Percentiles rank a stretch among this genome's conserved stretches.
Evolutionary conservation across 441 rosid species (phyloP).

Genomic region (Pelargonium exstipulatum): DNA sequence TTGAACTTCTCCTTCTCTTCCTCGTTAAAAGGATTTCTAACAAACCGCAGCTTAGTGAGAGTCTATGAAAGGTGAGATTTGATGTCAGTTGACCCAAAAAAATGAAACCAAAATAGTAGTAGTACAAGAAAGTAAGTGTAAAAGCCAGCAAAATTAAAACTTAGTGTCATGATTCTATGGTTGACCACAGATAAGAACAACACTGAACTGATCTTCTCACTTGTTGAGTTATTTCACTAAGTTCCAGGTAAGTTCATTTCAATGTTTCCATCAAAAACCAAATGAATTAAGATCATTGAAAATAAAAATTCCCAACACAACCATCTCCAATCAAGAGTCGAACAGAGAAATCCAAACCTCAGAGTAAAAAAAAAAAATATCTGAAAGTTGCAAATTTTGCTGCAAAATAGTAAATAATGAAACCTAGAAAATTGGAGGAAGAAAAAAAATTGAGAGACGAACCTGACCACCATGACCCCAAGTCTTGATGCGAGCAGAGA

Average conservation of each 20-base stretch:
- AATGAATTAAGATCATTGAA: neutral
- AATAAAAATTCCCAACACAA: neutral
- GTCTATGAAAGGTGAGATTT: slow-evolving; percentile 35
- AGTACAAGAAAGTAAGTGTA: neutral
- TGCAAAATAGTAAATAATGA: neutral
- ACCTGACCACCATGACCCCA: slow-evolving; percentile 83
- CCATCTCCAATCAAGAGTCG: neutral
- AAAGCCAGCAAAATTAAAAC: no score
- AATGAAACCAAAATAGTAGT: neutral
- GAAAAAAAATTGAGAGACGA: neutral
- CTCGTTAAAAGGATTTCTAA: slow-evolving; percentile 51
- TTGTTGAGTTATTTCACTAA: neutral
- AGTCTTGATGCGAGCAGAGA: slow-evolving; percentile 86
- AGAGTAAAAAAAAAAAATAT: neutral
- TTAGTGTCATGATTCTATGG: no score
- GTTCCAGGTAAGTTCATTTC: no score
- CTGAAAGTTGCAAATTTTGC: neutral
- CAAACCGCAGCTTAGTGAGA: slow-evolving; percentile 79
- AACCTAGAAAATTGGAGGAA: neutral
- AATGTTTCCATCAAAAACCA: neutral
- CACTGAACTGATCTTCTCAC: neutral
- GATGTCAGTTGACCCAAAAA: neutral
- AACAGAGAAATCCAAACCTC: neutral
- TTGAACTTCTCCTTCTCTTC: slow-evolving; percentile 60
- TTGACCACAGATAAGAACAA: no score